phyloP scores from a whole-genome alignment of 257 asterid species.

The Solanum raphanifolium region DNA sequence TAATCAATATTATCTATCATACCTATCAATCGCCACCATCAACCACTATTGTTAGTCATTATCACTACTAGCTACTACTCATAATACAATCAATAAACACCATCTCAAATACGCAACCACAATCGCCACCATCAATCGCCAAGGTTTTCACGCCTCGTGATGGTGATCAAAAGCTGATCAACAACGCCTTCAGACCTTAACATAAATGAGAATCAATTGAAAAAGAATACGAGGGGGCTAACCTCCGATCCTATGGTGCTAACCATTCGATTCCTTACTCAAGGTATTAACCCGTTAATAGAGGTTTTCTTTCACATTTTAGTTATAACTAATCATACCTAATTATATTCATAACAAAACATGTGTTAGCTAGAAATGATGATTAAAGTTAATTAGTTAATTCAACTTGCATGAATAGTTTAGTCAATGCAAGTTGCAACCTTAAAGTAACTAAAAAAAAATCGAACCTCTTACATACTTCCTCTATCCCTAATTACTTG shows the following conservation, averaged over 20 bases:
- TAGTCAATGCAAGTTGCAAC: background rate
- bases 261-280: too few relatives aligned
- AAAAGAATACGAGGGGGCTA: background rate
- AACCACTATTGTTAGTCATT: background rate
- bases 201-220: too few relatives aligned
- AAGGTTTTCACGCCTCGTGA: too few relatives aligned
- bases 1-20: background rate
- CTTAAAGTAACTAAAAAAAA: background rate
- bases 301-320: too few relatives aligned
- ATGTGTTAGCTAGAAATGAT: background rate
- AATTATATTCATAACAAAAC: too few relatives aligned
- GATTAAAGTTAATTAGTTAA: background rate
- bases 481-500: too few relatives aligned
- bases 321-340: too few relatives aligned
- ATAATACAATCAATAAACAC: background rate
- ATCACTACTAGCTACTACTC: background rate
- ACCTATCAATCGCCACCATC: background rate
- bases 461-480: background rate
- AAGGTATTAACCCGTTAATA: too few relatives aligned
- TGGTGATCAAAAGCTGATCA: too few relatives aligned
- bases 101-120: background rate
- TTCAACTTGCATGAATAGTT: background rate
- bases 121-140: background rate
- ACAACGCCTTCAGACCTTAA: background rate
- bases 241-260: background rate